These are phyloP conservation scores for Talaromyces pinophilus DNA, from an alignment of 2,329 filamentous ascomycete species.

Conservation along the genomic window DNA sequence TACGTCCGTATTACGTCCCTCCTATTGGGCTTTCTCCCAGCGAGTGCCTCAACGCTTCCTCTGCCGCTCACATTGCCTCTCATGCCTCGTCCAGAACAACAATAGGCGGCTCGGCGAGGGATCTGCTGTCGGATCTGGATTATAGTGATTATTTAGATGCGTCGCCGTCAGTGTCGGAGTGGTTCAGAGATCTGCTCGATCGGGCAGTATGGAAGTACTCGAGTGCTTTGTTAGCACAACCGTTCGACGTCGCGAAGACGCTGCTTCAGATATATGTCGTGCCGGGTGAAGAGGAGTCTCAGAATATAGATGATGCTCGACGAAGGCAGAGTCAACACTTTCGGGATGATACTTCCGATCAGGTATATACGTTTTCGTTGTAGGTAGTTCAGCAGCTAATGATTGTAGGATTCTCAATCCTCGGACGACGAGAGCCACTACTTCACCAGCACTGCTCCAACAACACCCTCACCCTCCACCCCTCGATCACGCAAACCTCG, in stretches of 20 bases:
- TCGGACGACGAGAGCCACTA: slow-evolving; percentile 79
- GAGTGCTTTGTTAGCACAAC: slow-evolving; percentile 84
- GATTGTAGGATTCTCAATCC: slow-evolving; percentile 43
- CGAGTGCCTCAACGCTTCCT: slow-evolving; percentile 38
- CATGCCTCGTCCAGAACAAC: slow-evolving; percentile 50
- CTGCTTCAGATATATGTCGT: slow-evolving; percentile 74
- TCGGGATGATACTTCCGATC: slow-evolving; percentile 36
- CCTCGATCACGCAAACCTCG: slow-evolving; percentile 41
- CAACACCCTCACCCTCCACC: slow-evolving; percentile 45
- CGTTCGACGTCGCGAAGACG: slow-evolving; percentile 95
- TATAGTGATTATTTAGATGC: slow-evolving; percentile 84
- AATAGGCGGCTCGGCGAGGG: slow-evolving; percentile 68
- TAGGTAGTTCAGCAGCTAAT: background rate
- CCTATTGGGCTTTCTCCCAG: slow-evolving; percentile 62
- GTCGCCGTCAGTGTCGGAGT: slow-evolving; percentile 72
- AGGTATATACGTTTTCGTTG: slow-evolving; percentile 32
- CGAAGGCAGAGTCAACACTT: slow-evolving; percentile 31
- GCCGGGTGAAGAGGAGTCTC: slow-evolving; percentile 39
- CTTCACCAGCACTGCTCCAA: slow-evolving; percentile 67
- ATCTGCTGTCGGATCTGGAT: slow-evolving; percentile 86
- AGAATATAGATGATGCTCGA: slow-evolving; percentile 33
- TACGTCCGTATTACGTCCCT: slow-evolving; percentile 64
- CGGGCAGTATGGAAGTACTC: slow-evolving; percentile 90
- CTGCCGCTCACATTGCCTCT: slow-evolving; percentile 34
- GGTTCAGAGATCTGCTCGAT: slow-evolving; percentile 75